These are phyloP conservation scores for Leccinum holopus DNA, from an alignment of 1,284 basidiomycete genomes.

Conservation along the genomic window DNA sequence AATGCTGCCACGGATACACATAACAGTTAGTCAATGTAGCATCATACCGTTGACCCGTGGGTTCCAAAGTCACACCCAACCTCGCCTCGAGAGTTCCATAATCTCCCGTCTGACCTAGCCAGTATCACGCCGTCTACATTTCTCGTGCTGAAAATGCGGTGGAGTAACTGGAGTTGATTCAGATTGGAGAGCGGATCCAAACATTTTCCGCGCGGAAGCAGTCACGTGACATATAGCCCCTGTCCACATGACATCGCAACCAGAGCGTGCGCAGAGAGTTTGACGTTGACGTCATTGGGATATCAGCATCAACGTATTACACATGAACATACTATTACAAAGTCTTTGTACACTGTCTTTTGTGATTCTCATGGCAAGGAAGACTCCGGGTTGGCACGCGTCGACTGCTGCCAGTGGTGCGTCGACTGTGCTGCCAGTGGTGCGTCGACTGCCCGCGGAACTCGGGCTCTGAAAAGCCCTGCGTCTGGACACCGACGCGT, in stretches of 20 bases:
- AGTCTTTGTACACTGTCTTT: not conserved
- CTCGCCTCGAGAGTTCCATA: not conserved
- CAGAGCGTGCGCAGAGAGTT: not conserved
- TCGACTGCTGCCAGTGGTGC: too few relatives aligned
- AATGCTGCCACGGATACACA: not conserved
- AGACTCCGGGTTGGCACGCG: not conserved
- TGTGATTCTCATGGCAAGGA: not conserved
- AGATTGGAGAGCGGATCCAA: not conserved
- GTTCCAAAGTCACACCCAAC: not conserved
- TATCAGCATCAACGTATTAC: not conserved
- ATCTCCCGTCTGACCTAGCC: not conserved
- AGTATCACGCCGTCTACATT: not conserved
- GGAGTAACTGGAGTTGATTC: constrained; percentile 1
- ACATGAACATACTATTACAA: not conserved
- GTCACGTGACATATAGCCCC: too few relatives aligned
- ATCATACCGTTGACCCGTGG: not conserved
- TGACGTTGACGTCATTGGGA: too few relatives aligned
- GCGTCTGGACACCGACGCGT: not conserved
- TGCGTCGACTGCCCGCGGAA: not conserved
- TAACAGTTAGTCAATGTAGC: too few relatives aligned
- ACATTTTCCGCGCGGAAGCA: not conserved
- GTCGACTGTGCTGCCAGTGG: too few relatives aligned
- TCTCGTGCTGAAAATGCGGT: not conserved
- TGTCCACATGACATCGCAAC: too few relatives aligned
- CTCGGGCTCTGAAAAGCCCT: not conserved